Percentiles rank a stretch among this genome's conserved stretches.
phyloP scores from a whole-genome alignment of 805 yeast species.

The Groenewaldozyma tartarivorans region DNA sequence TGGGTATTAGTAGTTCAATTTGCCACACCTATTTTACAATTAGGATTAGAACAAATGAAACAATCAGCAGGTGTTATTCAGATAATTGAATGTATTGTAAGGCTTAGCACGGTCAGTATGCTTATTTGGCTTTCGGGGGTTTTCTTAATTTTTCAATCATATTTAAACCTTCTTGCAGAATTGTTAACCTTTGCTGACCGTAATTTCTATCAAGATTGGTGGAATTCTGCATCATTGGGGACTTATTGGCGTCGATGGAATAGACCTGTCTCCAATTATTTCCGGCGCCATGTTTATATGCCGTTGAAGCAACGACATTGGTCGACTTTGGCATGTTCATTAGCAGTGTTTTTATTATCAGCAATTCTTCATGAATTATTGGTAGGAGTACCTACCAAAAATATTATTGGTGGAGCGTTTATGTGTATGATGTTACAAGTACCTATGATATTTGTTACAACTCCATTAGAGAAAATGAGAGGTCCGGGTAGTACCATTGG shows the following conservation, averaged over 20 bases:
- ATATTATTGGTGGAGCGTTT: slow-evolving; percentile 38
- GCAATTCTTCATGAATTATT: slow-evolving; percentile 39
- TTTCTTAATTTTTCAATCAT: slow-evolving; percentile 33
- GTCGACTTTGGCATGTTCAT: slow-evolving; percentile 23
- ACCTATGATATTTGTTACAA: slow-evolving; percentile 33
- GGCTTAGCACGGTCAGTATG: slow-evolving; percentile 33
- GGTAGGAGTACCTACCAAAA: slow-evolving; percentile 39
- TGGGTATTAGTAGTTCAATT: slow-evolving; percentile 34
- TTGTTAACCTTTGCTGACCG: slow-evolving; percentile 36
- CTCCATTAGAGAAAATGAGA: slow-evolving; percentile 33
- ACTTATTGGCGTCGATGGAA: slow-evolving; percentile 42
- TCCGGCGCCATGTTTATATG: slow-evolving; percentile 33
- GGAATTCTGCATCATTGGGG: slow-evolving; percentile 41
- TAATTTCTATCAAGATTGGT: slow-evolving; percentile 40
- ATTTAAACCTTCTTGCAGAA: slow-evolving; percentile 36
- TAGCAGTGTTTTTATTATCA: slow-evolving; percentile 33
- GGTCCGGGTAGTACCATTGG: slow-evolving; percentile 35
- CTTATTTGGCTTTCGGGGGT: slow-evolving; percentile 37
- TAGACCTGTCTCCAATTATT: slow-evolving; percentile 34
- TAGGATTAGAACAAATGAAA: slow-evolving; percentile 24
- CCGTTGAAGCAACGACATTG: slow-evolving; percentile 32
- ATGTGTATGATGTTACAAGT: slow-evolving; percentile 35
- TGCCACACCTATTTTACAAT: slow-evolving; percentile 36
- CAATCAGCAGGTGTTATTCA: slow-evolving; percentile 14
- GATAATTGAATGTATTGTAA: slow-evolving; percentile 29